Base-by-base conservation (phyloP, 805 yeast species). In the Komagataella ulmi region DNA sequence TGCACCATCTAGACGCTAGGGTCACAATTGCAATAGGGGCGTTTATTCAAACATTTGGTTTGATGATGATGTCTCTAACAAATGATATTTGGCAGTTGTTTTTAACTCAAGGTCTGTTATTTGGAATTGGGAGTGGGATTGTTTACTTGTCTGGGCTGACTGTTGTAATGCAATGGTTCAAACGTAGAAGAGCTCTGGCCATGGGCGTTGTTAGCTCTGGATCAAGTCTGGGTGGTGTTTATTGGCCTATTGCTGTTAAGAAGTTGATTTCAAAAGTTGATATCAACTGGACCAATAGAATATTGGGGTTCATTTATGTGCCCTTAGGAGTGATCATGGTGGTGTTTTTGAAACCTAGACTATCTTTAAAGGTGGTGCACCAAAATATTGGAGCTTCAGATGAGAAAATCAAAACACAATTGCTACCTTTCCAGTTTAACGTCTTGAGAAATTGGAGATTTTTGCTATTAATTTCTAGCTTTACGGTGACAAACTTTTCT, bases 141-240 rank as follows among this genome's bases (percentile, higher is more conserved):
- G 58, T 73, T 18, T 74, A 68, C 54, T 58, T 74, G 3, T 75
- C 78, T 1, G 69, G 74, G 1, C 65, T 75, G 44, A 58, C 74
- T 24, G 62, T 75, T 3, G 57, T 76, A 17, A 71, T 78, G 1
- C 71, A 73, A 40, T 79, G 80, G 79, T 79, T 79, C 58, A 64
- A 67, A 48, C 66, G 65, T 40, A 63, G 62, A 30, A 63, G 73
- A 44, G 72, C 78, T 1, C 63, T 75, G 30, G 80, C 80, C 2
- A 61, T 71, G 58, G 82, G 81, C 2, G 65, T 78, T 17, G 61
- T 68, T 3, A 72, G 71, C 6, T 58, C 74, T 1, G 83, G 83
- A 1, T 66, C 79, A 6, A 76, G 79, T 14, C 53, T 74, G 1
- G 83, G 81, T 3, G 82, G 82, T n/a, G 61, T 77, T 5, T 63